Conservation (phyloP, 2,329 filamentous ascomycete genomes). For the Chaetomiaceae sp. region DNA sequence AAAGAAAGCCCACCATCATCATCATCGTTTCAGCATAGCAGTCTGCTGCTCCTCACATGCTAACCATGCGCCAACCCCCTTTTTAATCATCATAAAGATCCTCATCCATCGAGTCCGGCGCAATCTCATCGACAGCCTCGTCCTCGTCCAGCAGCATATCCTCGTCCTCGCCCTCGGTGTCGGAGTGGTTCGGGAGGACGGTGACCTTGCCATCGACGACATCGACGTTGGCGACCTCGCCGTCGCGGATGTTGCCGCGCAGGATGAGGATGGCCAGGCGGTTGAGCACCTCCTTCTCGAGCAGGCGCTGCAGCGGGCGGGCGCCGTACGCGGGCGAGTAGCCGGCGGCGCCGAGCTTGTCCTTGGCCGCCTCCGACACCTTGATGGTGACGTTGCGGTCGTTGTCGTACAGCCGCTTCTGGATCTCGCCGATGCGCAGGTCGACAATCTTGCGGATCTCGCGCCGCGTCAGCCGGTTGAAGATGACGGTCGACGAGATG, state of each 20-base stretch:
- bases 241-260: slow-evolving; percentile 76
- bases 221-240: slow-evolving; percentile 75
- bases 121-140: slow-evolving; percentile 65
- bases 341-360: slow-evolving; percentile 85
- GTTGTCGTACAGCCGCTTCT: slow-evolving; percentile 83
- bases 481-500: slow-evolving; percentile 93
- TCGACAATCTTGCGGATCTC: slow-evolving; percentile 98
- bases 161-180: slow-evolving; percentile 56
- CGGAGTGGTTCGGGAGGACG: slow-evolving; percentile 75
- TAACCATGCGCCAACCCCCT: neutral
- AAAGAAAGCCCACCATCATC: neutral
- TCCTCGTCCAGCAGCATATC: slow-evolving; percentile 65
- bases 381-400: slow-evolving; percentile 79
- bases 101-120: slow-evolving; percentile 56
- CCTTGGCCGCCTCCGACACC: slow-evolving; percentile 80
- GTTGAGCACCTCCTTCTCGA: slow-evolving; percentile 97
- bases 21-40: neutral
- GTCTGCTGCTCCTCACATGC: neutral
- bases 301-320: slow-evolving; percentile 78
- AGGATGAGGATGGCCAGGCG: slow-evolving; percentile 86
- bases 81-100: slow-evolving; percentile 42
- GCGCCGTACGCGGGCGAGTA: slow-evolving; percentile 97
- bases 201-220: slow-evolving; percentile 74
- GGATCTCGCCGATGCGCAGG: slow-evolving; percentile 79
- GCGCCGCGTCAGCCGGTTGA: slow-evolving; percentile 84